phyloP scores from a whole-genome alignment of 805 yeast species.

The Cyberlindnera subsufficiens region DNA sequence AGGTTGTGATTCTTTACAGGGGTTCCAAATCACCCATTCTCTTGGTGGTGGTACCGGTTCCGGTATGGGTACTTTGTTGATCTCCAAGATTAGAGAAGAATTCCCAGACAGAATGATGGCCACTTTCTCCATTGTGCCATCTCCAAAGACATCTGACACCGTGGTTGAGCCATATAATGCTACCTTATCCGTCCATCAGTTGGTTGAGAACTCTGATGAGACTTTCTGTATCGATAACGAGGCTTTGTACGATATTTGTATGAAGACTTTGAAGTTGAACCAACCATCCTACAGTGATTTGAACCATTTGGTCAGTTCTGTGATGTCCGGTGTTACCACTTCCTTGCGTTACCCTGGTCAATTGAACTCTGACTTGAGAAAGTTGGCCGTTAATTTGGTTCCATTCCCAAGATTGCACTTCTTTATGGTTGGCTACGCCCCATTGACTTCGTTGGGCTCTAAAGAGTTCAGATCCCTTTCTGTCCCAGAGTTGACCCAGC shows the following conservation, averaged over 20 bases:
- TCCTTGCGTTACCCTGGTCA: constrained; percentile 97
- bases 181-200: constrained; percentile 92
- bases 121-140: constrained; percentile 97
- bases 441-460: constrained; percentile 85
- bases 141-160: constrained; percentile 94
- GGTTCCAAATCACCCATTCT: constrained; percentile 94
- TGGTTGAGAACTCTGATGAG: constrained; percentile 97
- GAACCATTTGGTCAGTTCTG: constrained; percentile 93
- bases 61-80: constrained; percentile 89
- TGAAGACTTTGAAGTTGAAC: constrained; percentile 85
- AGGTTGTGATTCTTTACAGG: constrained; percentile 96
- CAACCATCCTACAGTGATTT: constrained; percentile 85
- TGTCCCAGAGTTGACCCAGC: constrained; percentile 91
- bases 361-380: constrained; percentile 93
- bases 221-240: constrained; percentile 99
- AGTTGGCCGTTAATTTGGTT: constrained; percentile 96
- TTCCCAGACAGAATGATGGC: constrained; percentile 96
- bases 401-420: constrained; percentile 99
- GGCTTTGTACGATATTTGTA: constrained; percentile 97
- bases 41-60: constrained; percentile 99
- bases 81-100: constrained; percentile 88
- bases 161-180: constrained; percentile 99
- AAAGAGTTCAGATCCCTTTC: constrained; percentile 93
- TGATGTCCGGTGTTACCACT: constrained; percentile 95
- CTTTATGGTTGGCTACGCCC: constrained; percentile 98